A percentile compares a stretch with the other conserved stretches of the same genome.
Conservation (phyloP, 345 rosid genomes). For the Pistacia integerrima region DNA sequence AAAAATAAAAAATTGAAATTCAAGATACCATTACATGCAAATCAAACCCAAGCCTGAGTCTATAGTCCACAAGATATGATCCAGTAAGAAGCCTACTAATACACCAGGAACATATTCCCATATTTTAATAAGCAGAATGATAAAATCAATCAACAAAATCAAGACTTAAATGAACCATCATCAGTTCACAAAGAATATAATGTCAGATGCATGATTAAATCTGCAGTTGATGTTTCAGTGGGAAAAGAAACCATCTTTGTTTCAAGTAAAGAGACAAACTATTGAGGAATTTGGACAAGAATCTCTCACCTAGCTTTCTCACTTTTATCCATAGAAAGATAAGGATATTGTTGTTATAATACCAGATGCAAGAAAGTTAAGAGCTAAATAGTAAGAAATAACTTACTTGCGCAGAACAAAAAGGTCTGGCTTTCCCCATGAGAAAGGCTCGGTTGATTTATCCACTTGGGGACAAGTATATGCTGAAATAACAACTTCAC, state of each 20-base stretch:
- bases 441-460: slow-evolving; percentile 79
- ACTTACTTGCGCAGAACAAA: slow-evolving; percentile 75
- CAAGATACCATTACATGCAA: neutral
- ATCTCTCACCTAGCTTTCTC: neutral
- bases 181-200: neutral
- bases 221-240: neutral
- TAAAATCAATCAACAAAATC: neutral
- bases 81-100: neutral
- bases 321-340: slow-evolving; percentile 3
- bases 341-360: neutral
- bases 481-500: slow-evolving; percentile 81
- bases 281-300: neutral
- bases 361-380: neutral
- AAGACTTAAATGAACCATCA: neutral
- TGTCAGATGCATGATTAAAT: neutral
- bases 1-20: neutral
- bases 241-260: neutral
- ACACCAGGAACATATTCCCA: neutral
- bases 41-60: slow-evolving; percentile 7
- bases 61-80: neutral
- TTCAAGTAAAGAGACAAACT: neutral
- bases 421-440: slow-evolving; percentile 95
- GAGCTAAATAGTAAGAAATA: neutral
- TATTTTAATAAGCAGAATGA: neutral
- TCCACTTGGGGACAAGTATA: slow-evolving; percentile 90